phyloP scores from a whole-genome alignment of 148 eudicot genomes.

The Chenopodium suecicum region DNA sequence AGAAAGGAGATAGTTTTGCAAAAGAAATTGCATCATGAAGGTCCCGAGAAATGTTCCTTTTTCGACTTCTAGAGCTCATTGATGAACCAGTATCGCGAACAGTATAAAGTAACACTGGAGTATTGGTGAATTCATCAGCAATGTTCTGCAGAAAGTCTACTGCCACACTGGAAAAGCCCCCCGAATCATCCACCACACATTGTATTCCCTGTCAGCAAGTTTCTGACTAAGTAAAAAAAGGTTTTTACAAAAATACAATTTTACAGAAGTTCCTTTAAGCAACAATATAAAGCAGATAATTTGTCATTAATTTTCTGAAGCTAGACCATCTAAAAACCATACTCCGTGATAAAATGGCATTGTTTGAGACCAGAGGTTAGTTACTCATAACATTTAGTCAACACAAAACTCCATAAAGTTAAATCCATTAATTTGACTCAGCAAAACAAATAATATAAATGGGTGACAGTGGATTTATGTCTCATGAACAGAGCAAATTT shows the following conservation, averaged over 20 bases:
- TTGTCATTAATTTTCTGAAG: background rate
- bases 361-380: too few relatives aligned
- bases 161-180: slow-evolving; percentile 89
- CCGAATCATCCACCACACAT: slow-evolving; percentile 78
- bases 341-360: background rate
- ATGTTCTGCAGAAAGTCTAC: slow-evolving; percentile 73
- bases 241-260: background rate
- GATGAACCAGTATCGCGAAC: slow-evolving; percentile 55
- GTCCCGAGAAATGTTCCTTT: slow-evolving; percentile 45
- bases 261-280: background rate
- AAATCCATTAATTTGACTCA: background rate
- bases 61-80: slow-evolving; percentile 36
- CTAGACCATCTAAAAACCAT: background rate
- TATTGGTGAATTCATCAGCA: slow-evolving; percentile 77
- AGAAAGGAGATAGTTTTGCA: slow-evolving; percentile 64
- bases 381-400: background rate
- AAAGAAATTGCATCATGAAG: slow-evolving; percentile 90
- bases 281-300: background rate
- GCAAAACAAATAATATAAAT: background rate
- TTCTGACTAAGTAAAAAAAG: slow-evolving; percentile 1
- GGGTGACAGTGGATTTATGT: background rate
- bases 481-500: background rate
- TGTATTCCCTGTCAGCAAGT: slow-evolving; percentile 73
- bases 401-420: background rate
- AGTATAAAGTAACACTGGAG: slow-evolving; percentile 76